Base-by-base conservation (phyloP, 1,284 basidiomycete genomes). In the Ustilago nuda region DNA sequence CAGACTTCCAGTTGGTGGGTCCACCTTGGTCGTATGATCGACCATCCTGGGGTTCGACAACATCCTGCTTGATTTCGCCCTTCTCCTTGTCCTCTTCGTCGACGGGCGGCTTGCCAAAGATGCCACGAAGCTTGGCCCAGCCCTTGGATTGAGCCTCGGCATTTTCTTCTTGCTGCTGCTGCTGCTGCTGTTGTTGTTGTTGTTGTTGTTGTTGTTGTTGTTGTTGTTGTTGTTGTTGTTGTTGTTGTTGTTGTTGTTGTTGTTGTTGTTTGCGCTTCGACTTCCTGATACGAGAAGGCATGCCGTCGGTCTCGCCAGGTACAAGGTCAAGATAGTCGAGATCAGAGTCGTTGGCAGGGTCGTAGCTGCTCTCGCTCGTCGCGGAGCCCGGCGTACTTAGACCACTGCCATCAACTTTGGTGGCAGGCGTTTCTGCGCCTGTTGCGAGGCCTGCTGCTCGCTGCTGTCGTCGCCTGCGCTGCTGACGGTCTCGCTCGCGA, bases 291-390 rank as follows among this genome's bases (percentile, higher is more conserved):
- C 63, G 65, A 8, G 67, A 36, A 0, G 84, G 84, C 83, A 85
- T 83, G 23, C 84, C 84, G 41, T 85, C 84, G 6, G 75, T 79
- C 63, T 85, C 84, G 35, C 84, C 84, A 11, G 81, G 72, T n/a
- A 84, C 63, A 35, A 85, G 53, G 36, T 85, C 83, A 39, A 85
- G 68, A 56, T 85, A 75, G n/a, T 76, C 82, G 27, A 85, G 73
- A 30, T 84, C 81, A 15, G 80, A 79, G 53, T 82, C 79, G 41
- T 79, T 79, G 19, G 74, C 75, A 1, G 84, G 82, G 19, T 85
- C 83, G 58, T 81, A 85, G 62, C 78, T 81, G 50, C 76, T 76
- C n/a, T 84, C 82, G 12, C 50, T 59, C 17, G 72, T 82, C 48
- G 60, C 71, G 5, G 61, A 72, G 35, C 78, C 76, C 4, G 81